Evolutionary conservation across 352 stramenopile species (phyloP), one percentile per base, ranked within the genome.

Genomic region (Globisporangium heterothallicum): DNA sequence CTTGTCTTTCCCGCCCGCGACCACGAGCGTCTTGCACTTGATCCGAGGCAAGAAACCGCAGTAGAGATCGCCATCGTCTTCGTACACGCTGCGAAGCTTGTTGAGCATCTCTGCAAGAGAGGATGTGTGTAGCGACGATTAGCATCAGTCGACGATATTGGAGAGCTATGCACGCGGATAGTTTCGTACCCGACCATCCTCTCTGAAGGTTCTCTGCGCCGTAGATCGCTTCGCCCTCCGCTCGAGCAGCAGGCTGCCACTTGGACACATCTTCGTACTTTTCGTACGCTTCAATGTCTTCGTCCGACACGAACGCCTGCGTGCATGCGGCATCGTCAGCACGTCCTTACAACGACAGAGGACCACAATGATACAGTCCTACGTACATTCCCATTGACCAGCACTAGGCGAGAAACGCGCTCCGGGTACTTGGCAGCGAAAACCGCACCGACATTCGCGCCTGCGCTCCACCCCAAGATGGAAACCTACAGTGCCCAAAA

Each of bases 1-100:
- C 18, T 76, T 74, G 55, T 93, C 77, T 29, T 74, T 69, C 36
- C 48, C 76, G 18, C 79, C 78, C 3, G 72, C 56, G 18, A 93
- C 66, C 42, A 91, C 79, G 19, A 93, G 72, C 50, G 83, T 93
- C 67, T 93, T 93, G 74, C 82, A 93, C 29, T 83, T 78, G 50
- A 93, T 78, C 34, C 71, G 68, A 16, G 82, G 78, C 44, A 91
- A 38, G 9, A 64, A 68, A 29, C 68, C 74, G 40, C 79, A 90
- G 68, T 86, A 90, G 35, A 93, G 51, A 26, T 93, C 76, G 4
- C 82, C 77, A 13, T 80, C 65, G 27, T 84, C 64, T 42, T 80
- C 60, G 61, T 82, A 78, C 22, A 86, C 59, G 36, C 44, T 48
- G 21, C 61, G 58, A 29, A 90, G 59, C 48, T 70, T 73, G 26